Evolutionary conservation across 768 basidiomycete genomes (phyloP).

Genomic region (Terana coerulea): DNA sequence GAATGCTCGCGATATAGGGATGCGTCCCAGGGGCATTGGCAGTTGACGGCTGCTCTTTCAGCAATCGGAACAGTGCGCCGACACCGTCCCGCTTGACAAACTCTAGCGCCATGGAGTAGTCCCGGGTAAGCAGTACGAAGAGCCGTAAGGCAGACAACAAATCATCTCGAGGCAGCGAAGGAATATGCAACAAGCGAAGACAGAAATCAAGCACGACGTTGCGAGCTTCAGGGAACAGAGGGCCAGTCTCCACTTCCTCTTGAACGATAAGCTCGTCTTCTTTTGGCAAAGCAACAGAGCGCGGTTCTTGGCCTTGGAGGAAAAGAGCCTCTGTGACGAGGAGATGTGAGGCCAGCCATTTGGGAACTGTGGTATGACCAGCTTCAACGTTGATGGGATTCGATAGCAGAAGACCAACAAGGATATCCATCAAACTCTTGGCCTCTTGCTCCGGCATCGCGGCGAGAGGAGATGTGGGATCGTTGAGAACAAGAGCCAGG

Average conservation of each 20-base stretch:
- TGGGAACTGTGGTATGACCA: conserved; percentile 58
- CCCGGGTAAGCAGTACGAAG: conserved; percentile 79
- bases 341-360: conserved; percentile 85
- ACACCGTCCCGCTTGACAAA: conserved; percentile 71
- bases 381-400: conserved; percentile 46
- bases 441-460: conserved; percentile 41
- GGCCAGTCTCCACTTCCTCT: conserved; percentile 48
- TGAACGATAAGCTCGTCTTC: conserved; percentile 60
- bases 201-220: conserved; percentile 72
- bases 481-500: conserved; percentile 78
- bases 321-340: conserved; percentile 85
- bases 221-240: conserved; percentile 58
- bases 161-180: conserved; percentile 73
- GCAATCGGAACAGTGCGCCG: conserved; percentile 56
- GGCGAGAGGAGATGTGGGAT: conserved; percentile 59
- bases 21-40: conserved; percentile 54
- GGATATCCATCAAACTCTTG: conserved; percentile 58
- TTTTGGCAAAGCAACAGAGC: conserved; percentile 59
- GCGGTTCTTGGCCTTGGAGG: conserved; percentile 70
- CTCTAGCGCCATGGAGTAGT: conserved; percentile 56
- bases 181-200: conserved; percentile 61
- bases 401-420: conserved; percentile 65
- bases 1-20: conserved; percentile 78
- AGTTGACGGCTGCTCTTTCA: conserved; percentile 56
- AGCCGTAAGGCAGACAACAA: conserved; percentile 78